phyloP scores from a whole-genome alignment of 192 early-diverging fungal species.

The Dissophora globulifera region DNA sequence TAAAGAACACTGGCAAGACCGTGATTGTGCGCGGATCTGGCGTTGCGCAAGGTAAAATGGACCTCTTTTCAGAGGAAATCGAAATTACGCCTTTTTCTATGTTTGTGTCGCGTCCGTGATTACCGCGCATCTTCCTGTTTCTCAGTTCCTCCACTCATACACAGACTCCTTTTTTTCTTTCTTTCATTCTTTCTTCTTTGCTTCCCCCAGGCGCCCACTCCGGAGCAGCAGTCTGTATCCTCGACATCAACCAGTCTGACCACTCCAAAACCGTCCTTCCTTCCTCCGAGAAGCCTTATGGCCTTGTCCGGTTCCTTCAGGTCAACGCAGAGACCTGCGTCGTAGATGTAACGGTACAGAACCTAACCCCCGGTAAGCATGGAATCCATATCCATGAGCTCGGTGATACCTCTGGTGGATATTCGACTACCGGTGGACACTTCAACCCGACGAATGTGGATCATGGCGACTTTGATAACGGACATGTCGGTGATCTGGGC shows the following conservation, averaged over 20 bases:
- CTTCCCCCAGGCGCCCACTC: conserved; percentile 58
- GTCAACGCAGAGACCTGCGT: conserved; percentile 74
- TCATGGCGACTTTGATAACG: conserved; percentile 59
- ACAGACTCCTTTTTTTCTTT: not conserved
- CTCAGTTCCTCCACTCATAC: not conserved
- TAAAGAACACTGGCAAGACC: conserved; percentile 78
- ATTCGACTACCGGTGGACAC: conserved; percentile 62
- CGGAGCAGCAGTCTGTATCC: conserved; percentile 92
- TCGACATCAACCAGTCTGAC: conserved; percentile 67
- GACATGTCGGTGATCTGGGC: conserved; percentile 74
- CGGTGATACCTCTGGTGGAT: conserved; percentile 80
- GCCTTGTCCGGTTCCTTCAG: conserved; percentile 86
- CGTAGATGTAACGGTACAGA: conserved; percentile 84
- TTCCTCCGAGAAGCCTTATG: conserved; percentile 55
- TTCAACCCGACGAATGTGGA: conserved; percentile 60
- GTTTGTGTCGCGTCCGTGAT: no score
- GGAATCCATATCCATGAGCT: conserved; percentile 81
- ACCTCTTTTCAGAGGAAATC: not conserved
- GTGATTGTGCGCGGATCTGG: conserved; percentile 85
- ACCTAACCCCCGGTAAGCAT: conserved; percentile 70
- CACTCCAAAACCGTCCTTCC: conserved; percentile 6
- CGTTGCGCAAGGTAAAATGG: conserved; percentile 58
- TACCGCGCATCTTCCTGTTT: not conserved
- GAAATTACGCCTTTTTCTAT: not conserved
- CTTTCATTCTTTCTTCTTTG: not conserved